Evolutionary conservation across 2,329 filamentous ascomycete species (phyloP).

Genomic region (Trichoderma gracile): DNA sequence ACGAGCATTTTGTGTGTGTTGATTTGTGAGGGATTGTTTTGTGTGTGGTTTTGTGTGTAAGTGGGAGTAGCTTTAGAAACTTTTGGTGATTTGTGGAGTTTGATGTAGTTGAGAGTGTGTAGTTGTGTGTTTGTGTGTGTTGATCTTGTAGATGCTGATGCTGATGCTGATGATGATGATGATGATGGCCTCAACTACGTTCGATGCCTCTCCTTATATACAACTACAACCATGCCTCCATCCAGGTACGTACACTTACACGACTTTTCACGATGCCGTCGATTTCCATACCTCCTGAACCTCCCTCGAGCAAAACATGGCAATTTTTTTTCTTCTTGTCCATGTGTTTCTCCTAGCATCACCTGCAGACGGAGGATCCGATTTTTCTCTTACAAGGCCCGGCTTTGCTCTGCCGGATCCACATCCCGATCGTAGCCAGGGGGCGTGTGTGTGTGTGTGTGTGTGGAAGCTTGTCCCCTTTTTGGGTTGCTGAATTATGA

Average conservation of each 20-base stretch:
- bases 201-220: slow-evolving; percentile 13
- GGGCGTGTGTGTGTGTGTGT: no score
- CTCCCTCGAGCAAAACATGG: not conserved
- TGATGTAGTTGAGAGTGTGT: not conserved
- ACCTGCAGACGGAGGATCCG: slow-evolving; percentile 18
- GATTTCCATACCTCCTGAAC: slow-evolving; percentile 15
- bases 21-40: not conserved
- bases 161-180: slow-evolving; percentile 1
- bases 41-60: not conserved
- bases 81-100: not conserved
- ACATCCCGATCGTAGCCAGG: slow-evolving; percentile 24
- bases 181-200: not conserved
- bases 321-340: not conserved
- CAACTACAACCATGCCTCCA: not conserved
- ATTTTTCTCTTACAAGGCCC: not conserved
- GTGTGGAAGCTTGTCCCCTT: not conserved
- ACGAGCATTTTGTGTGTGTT: slow-evolving; percentile 33
- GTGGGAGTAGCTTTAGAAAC: not conserved
- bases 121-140: not conserved
- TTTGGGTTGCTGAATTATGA: not conserved
- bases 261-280: slow-evolving; percentile 18
- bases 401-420: slow-evolving; percentile 14
- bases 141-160: not conserved
- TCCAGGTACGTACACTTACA: slow-evolving; percentile 14
- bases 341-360: not conserved